A percentile compares a stretch with the other conserved stretches of the same genome.
Conservation (phyloP, 805 yeast species). For the Lipomyces orientalis region DNA sequence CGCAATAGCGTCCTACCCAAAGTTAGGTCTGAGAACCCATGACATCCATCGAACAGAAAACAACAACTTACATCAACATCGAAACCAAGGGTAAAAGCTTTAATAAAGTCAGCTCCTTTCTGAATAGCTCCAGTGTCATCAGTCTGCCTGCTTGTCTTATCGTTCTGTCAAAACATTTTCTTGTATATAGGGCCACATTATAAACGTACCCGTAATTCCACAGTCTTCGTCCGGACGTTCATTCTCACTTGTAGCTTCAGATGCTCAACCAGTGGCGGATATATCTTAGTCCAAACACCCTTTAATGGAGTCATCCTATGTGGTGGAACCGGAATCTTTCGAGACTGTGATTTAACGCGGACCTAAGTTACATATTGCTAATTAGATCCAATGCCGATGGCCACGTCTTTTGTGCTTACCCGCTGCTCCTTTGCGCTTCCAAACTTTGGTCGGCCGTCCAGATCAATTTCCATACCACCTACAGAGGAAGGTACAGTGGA, state of each 20-base stretch:
- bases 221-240: constrained; percentile 86
- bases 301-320: constrained; percentile 96
- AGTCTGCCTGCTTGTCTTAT: constrained; percentile 76
- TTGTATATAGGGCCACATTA: background rate
- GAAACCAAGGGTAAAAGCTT: constrained; percentile 94
- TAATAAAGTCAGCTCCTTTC: constrained; percentile 96
- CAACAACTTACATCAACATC: constrained; percentile 67
- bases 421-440: constrained; percentile 65
- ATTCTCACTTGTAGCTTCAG: constrained; percentile 93
- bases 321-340: constrained; percentile 94
- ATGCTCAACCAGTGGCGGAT: constrained; percentile 95
- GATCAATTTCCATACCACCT: constrained; percentile 55
- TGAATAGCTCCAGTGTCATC: constrained; percentile 94
- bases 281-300: constrained; percentile 88
- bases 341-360: constrained; percentile 73
- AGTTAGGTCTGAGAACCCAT: no score
- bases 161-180: background rate
- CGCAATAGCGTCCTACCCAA: constrained; percentile 90
- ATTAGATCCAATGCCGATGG: background rate
- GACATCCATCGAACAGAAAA: background rate
- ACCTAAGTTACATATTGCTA: background rate
- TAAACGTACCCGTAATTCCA: constrained; percentile 57
- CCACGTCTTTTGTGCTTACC: constrained; percentile 17
- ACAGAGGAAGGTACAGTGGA: constrained; percentile 19
- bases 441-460: constrained; percentile 82